These are phyloP conservation scores for Citrus trifoliata DNA, from an alignment of 345 rosid species.

Conservation along the genomic window DNA sequence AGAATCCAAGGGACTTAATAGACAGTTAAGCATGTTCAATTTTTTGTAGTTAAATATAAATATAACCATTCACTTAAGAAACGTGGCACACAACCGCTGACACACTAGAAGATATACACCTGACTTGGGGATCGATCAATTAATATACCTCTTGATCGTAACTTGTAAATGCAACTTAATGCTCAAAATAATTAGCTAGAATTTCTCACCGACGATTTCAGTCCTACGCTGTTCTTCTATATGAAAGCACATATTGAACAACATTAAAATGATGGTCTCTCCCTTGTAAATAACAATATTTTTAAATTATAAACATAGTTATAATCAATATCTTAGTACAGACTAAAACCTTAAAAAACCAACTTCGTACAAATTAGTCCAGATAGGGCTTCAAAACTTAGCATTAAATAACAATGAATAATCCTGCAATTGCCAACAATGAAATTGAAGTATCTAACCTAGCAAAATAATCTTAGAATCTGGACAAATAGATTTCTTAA, in stretches of 20 bases:
- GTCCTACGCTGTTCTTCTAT: background rate
- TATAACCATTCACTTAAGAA: background rate
- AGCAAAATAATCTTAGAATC: constrained; percentile 3
- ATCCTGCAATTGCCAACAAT: constrained; percentile 2
- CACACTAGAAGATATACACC: background rate
- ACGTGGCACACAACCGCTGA: background rate
- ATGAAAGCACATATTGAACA: background rate
- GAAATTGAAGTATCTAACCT: constrained; percentile 8
- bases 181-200: background rate
- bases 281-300: background rate
- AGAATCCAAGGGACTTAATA: background rate
- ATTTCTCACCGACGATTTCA: background rate
- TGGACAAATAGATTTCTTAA: constrained; percentile 9
- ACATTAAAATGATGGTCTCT: background rate
- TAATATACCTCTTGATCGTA: background rate
- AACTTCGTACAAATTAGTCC: background rate
- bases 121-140: background rate
- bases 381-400: background rate
- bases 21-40: background rate
- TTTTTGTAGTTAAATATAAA: background rate
- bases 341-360: background rate
- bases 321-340: background rate
- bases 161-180: background rate
- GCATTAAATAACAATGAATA: constrained; percentile 12
- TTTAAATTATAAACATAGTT: background rate